These are phyloP conservation scores for Lanzia echinophila DNA, from an alignment of 2,329 filamentous ascomycete species.

Conservation along the genomic window DNA sequence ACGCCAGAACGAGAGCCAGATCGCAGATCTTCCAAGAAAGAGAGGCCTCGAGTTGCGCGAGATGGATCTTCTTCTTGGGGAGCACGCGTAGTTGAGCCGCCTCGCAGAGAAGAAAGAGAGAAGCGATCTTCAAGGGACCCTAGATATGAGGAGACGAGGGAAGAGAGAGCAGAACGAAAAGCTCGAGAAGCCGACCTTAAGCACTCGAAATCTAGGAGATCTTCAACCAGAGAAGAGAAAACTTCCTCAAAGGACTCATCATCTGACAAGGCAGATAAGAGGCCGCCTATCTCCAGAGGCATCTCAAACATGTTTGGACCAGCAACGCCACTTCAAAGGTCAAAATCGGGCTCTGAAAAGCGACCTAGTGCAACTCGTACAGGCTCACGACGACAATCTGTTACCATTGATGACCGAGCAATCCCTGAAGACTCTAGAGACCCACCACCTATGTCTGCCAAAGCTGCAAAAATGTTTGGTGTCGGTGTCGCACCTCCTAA, in stretches of 20 bases:
- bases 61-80: conserved; percentile 61
- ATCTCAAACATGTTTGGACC: conserved; percentile 60
- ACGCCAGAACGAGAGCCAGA: conserved; percentile 41
- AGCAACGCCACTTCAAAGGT: conserved; percentile 60
- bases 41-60: conserved; percentile 69
- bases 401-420: conserved; percentile 52
- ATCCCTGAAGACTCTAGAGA: conserved; percentile 56
- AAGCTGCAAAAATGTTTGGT: conserved; percentile 74
- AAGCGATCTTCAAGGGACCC: conserved; percentile 30
- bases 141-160: conserved; percentile 10
- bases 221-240: conserved; percentile 54
- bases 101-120: conserved; percentile 39
- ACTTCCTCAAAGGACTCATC: conserved; percentile 63
- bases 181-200: conserved; percentile 43
- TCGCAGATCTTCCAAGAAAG: conserved; percentile 59
- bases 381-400: conserved; percentile 60
- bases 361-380: conserved; percentile 49
- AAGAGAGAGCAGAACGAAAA: conserved; percentile 26
- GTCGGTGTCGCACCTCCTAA: conserved; percentile 45
- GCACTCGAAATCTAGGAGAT: conserved; percentile 51
- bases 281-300: conserved; percentile 38
- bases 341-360: conserved; percentile 61
- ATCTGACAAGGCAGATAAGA: conserved; percentile 49
- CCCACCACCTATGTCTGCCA: conserved; percentile 56
- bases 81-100: conserved; percentile 56